Base-by-base conservation (phyloP, 208 protist species). In the Porcisia hertigi region DNA sequence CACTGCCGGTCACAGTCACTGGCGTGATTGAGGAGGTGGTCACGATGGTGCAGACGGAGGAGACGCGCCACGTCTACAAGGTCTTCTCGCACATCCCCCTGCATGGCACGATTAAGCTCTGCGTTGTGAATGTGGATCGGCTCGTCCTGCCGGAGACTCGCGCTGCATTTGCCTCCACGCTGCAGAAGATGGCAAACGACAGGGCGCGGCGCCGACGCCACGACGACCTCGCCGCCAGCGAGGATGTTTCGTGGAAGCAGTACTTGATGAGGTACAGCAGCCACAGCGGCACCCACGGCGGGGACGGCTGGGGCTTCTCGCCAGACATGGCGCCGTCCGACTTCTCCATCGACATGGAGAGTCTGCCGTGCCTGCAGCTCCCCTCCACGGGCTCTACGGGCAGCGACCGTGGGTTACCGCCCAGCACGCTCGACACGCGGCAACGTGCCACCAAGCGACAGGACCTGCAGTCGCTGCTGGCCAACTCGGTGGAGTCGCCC, bases 61-160 rank as follows among this genome's bases (percentile, higher is more conserved):
- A 89, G 62, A 91, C 84, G 34, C 81, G 84, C 39, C 83, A 75
- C 73, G 88, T 88, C 69, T 94, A 93, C 87, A 95, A 93, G 79
- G 88, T 88, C 23, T 94, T 95, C 60, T 81, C 91, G 5, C 88
- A 94, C 81, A 83, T 97, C 16, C 93, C 93, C 0, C 73, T 97
- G 54, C 90, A 95, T 74, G 88, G 86, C 71, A 91, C 83, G n/a
- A 77, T 95, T 34, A 85, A 92, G 54, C 75, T 95, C 36, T 96
- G 92, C 73, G 63, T 94, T 34, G 71, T 96, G 30, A 88, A 96
- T 82, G 73, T 96, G 36, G 59, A 76, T 6, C 81, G 79, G 62
- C 66, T 89, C 49, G 87, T 96, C 62, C 82, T 88, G 66, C 84
- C 90, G 7, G 85, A 84, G 63, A 95, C 90, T 43, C 54, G 92